These are phyloP conservation scores for Fusarium concolor DNA, from an alignment of 2,329 filamentous ascomycete species.

Conservation along the genomic window DNA sequence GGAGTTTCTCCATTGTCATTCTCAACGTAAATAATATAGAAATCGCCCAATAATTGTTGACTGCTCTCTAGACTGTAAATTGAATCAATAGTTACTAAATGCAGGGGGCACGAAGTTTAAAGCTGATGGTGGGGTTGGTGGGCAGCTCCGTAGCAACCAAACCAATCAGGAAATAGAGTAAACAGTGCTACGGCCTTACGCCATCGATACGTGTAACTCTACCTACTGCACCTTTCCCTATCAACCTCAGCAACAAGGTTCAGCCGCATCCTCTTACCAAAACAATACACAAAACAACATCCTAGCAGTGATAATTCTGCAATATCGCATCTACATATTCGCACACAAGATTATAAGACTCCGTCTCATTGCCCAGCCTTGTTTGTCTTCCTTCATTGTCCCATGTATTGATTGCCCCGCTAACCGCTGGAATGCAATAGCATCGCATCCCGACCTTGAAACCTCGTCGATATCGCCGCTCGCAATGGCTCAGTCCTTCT, in stretches of 20 bases:
- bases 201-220: slow-evolving; percentile 25
- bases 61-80: neutral
- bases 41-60: neutral
- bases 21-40: too few relatives aligned
- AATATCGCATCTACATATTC: slow-evolving; percentile 16
- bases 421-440: slow-evolving; percentile 56
- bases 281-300: slow-evolving; percentile 15
- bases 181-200: slow-evolving; percentile 42
- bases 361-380: slow-evolving; percentile 32
- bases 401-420: slow-evolving; percentile 52
- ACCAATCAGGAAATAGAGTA: slow-evolving; percentile 49
- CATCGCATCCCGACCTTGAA: slow-evolving; percentile 24
- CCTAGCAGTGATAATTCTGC: slow-evolving; percentile 20
- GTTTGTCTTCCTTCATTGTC: slow-evolving; percentile 31
- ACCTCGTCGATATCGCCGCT: slow-evolving; percentile 25
- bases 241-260: slow-evolving; percentile 32
- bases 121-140: slow-evolving; percentile 44
- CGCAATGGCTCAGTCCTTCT: slow-evolving; percentile 55
- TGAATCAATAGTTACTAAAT: neutral
- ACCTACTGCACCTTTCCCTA: slow-evolving; percentile 26
- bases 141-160: slow-evolving; percentile 47
- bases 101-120: slow-evolving; percentile 8
- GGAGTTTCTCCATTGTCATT: too few relatives aligned
- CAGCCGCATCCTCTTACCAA: slow-evolving; percentile 7
- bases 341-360: slow-evolving; percentile 8